phyloP scores from a whole-genome alignment of 306 rosid species.

The Dalbergia cultrata region DNA sequence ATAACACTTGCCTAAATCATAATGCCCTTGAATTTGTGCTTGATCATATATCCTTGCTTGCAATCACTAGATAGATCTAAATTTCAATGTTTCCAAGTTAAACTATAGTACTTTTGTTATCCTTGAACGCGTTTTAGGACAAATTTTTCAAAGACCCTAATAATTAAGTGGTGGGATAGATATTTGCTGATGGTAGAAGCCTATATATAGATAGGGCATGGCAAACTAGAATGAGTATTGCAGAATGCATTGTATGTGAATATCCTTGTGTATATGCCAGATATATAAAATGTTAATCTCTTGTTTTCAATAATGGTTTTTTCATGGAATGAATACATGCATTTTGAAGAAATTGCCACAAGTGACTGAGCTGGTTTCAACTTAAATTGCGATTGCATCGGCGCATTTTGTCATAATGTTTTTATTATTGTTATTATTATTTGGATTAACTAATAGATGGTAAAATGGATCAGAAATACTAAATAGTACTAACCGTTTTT shows the following conservation, averaged over 20 bases:
- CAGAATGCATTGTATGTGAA: background rate
- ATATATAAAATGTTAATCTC: background rate
- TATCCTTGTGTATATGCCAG: background rate
- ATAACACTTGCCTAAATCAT: too few relatives aligned
- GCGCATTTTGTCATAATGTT: too few relatives aligned
- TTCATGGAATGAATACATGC: background rate
- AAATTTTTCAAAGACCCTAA: conserved; percentile 36
- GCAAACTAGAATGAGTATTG: background rate
- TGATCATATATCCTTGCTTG: background rate
- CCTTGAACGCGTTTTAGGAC: conserved; percentile 35
- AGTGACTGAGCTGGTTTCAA: background rate
- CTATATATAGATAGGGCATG: background rate
- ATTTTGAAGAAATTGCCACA: background rate
- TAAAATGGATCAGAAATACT: too few relatives aligned
- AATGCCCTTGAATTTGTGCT: conserved; percentile 8
- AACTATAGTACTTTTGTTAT: background rate
- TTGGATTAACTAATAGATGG: too few relatives aligned
- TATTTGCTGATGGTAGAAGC: background rate
- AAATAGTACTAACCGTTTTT: too few relatives aligned
- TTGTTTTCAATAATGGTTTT: background rate
- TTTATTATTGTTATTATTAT: too few relatives aligned
- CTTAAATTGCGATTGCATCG: background rate
- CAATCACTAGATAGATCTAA: background rate
- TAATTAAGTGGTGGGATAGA: too few relatives aligned
- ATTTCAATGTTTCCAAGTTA: background rate